Base-by-base conservation (phyloP, 2,329 filamentous ascomycete species). In the Trichophyton verrucosum region DNA sequence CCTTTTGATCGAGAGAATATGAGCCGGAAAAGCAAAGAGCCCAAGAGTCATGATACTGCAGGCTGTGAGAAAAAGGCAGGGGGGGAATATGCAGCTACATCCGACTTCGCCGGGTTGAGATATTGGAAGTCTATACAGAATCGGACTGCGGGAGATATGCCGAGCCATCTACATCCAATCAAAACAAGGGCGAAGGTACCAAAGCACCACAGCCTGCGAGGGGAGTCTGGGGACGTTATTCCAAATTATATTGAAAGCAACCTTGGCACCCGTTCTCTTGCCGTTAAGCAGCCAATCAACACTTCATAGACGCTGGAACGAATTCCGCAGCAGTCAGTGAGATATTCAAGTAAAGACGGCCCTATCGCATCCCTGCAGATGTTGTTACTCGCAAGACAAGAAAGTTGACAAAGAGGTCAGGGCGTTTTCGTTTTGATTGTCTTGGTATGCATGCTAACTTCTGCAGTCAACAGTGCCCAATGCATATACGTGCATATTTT, bases 301-400 rank as follows among this genome's bases (percentile, higher is more conserved):
- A 33, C 7, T 9, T 8, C 1, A 11, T 36, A 36, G 33, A 36
- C n/a, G 27, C 5, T 30, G 27, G 49, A 36, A 55, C 27, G 9
- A 53, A 55, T 55, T 55, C 27, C 49, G 27, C 27, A 17, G 49
- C 24, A 55, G 4, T 27, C 24, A 27, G 24, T 27, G 24, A 27
- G 24, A 27, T 27, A 27, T 27, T 27, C 24, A 36, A 36, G 33
- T 36, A 36, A 44, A 44, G 27, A 2, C 15, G 24, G 11, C 9
- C 49, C n/a, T 33, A 58, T 24, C 56, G 30, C 56, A 58, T 42
- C 56, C 56, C 56, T 58, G 56, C 56, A 42, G 42, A 44, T 15
- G 56, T 2, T 46, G 49, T 36, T 33, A 36, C 30, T 55, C 49
- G 27, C 8, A 53, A 55, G 33, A 17, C 49, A 3, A 55, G 17